A percentile compares a stretch with the other conserved stretches of the same genome.
phyloP scores from a whole-genome alignment of 1,139 yeast species.

The Saccharomycopsis crataegensis region DNA sequence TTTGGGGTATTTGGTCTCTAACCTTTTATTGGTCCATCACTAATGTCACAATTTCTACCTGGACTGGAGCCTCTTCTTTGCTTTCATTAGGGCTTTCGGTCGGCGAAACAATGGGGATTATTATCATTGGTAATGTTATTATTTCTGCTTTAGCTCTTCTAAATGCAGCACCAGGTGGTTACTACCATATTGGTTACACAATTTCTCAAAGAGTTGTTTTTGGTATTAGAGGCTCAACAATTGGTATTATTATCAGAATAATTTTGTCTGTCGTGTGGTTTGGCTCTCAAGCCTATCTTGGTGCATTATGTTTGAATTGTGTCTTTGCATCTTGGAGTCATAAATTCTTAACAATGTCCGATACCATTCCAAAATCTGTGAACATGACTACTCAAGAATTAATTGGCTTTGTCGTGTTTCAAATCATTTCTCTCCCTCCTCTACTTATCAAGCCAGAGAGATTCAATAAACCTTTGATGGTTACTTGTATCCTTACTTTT shows the following conservation, averaged over 20 bases:
- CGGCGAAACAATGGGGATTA: slow-evolving; percentile 34
- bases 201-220: slow-evolving; percentile 38
- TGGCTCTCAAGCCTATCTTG: slow-evolving; percentile 36
- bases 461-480: slow-evolving; percentile 17
- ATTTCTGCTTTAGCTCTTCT: slow-evolving; percentile 33
- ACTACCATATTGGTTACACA: slow-evolving; percentile 41
- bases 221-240: slow-evolving; percentile 37
- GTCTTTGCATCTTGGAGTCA: slow-evolving; percentile 32
- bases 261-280: slow-evolving; percentile 36
- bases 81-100: slow-evolving; percentile 34
- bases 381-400: slow-evolving; percentile 34
- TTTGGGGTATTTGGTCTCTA: slow-evolving; percentile 32
- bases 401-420: slow-evolving; percentile 37
- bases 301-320: slow-evolving; percentile 33
- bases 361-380: slow-evolving; percentile 31
- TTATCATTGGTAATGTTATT: slow-evolving; percentile 37
- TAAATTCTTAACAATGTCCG: slow-evolving; percentile 29
- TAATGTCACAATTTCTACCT: slow-evolving; percentile 31
- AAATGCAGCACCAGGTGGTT: slow-evolving; percentile 37
- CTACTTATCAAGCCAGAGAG: slow-evolving; percentile 30
- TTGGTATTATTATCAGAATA: slow-evolving; percentile 36
- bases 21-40: slow-evolving; percentile 28
- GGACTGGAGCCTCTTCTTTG: slow-evolving; percentile 35
- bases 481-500: slow-evolving; percentile 28
- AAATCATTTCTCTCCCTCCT: slow-evolving; percentile 32